Percentiles rank a stretch among this genome's conserved stretches.
Conservation (phyloP, 192 early-diverging fungal genomes). For the Mortierella alpina region DNA sequence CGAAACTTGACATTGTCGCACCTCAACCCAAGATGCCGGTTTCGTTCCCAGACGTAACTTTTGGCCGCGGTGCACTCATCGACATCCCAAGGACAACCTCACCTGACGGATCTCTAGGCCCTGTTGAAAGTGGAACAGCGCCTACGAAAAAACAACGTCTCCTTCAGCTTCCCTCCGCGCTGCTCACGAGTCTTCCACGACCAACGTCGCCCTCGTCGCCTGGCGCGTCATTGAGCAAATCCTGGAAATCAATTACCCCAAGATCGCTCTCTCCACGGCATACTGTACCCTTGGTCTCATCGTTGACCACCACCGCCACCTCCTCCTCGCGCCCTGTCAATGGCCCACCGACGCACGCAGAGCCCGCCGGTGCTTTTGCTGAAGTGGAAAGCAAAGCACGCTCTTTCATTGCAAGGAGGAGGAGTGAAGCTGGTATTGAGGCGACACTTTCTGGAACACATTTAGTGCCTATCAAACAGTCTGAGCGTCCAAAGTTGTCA, state of each 20-base stretch:
- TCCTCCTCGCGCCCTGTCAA: not conserved
- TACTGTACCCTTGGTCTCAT: not conserved
- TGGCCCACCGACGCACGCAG: not conserved
- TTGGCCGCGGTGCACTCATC: not conserved
- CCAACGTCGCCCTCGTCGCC: constrained; percentile 18
- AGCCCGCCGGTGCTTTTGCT: no score
- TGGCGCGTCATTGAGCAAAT: not conserved
- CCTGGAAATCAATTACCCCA: constrained; percentile 21
- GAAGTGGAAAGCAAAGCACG: no score
- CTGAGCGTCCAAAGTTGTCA: not conserved
- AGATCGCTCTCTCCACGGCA: constrained; percentile 12
- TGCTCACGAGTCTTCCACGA: not conserved
- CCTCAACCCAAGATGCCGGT: constrained; percentile 6
- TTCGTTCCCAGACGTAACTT: not conserved
- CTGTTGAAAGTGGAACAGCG: not conserved
- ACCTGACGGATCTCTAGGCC: not conserved
- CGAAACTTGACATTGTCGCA: constrained; percentile 3
- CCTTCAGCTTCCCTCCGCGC: not conserved
- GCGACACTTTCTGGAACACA: not conserved
- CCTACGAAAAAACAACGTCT: not conserved
- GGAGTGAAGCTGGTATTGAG: not conserved
- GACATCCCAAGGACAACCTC: not conserved
- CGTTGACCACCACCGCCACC: not conserved
- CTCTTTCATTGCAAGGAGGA: not conserved
- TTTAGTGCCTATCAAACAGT: no score